phyloP scores from a whole-genome alignment of 176 grass and related monocot species.

The barley (Hordeum vulgare) region MorexV3_pseudomolecules_assembly NC_058521.1:160170548-160171047 shows the following conservation, averaged over 20 bases:
- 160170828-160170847: background rate
- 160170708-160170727: too few species aligned
- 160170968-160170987: background rate
- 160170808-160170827: constrained; percentile 44
- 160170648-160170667: too few species aligned
- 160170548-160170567: too few species aligned
- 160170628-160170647: too few species aligned
- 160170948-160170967: background rate
- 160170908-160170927: background rate
- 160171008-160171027: background rate
- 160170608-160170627: too few species aligned
- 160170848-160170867: background rate
- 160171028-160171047: background rate
- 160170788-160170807: constrained; percentile 90
- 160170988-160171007: background rate
- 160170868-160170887: background rate
- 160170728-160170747: too few species aligned
- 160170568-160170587: too few species aligned
- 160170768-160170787: constrained; percentile 86
- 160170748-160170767: background rate
- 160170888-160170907: background rate
- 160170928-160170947: background rate
- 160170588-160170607: too few species aligned
- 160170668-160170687: too few species aligned
- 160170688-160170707: too few species aligned